Evolutionary conservation across 2,329 filamentous ascomycete species (phyloP).

Genomic region (Parascedosporium putredinis): DNA sequence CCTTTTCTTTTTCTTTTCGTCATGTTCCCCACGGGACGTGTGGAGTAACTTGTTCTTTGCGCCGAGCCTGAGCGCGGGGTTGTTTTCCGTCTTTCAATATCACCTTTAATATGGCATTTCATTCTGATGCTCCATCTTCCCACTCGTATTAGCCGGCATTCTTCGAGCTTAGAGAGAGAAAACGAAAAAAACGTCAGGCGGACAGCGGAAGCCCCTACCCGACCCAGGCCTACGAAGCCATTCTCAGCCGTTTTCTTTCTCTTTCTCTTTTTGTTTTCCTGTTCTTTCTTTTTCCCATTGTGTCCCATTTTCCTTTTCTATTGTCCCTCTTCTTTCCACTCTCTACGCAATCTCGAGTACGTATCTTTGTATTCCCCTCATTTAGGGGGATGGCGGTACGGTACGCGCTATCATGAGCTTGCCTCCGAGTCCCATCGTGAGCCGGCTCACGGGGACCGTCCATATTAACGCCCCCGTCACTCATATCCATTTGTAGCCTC

Average conservation of each 20-base stretch:
- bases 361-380: no score
- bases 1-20: no score
- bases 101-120: slow-evolving; percentile 7
- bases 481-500: not conserved
- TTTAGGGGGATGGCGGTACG: no score
- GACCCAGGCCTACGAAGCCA: not conserved
- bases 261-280: not conserved
- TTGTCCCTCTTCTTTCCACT: no score
- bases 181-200: slow-evolving; percentile 3
- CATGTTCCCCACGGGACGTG: no score
- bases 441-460: not conserved
- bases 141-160: slow-evolving; percentile 5
- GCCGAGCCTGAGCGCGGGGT: slow-evolving; percentile 7
- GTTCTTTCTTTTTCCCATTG: not conserved
- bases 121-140: not conserved
- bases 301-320: no score
- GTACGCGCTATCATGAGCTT: not conserved
- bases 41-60: no score
- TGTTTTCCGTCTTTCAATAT: slow-evolving; percentile 6
- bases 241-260: no score
- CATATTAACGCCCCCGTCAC: not conserved
- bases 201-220: not conserved
- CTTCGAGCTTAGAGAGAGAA: no score
- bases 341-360: no score
- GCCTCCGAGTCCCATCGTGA: not conserved